Evolutionary conservation across 106 monocot species (phyloP).

Genomic region (Allium cepa): DNA sequence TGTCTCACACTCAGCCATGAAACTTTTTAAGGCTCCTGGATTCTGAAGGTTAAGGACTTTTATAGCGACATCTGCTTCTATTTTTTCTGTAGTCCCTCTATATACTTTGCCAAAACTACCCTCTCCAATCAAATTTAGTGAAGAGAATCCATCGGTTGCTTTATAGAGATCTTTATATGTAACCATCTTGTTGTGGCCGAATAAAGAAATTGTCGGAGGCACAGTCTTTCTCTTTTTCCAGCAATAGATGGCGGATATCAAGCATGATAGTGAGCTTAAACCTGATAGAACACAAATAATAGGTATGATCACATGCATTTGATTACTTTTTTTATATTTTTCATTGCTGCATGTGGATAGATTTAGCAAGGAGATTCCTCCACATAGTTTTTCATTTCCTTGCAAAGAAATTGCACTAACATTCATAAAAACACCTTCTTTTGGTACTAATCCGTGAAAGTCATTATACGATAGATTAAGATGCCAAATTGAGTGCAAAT

Average conservation of each 20-base stretch:
- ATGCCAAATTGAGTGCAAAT: neutral
- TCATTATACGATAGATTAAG: slow-evolving; percentile 9
- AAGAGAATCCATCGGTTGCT: slow-evolving; percentile 5
- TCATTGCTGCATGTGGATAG: neutral
- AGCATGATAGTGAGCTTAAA: neutral
- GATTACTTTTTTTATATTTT: neutral
- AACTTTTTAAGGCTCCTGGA: slow-evolving; percentile 32
- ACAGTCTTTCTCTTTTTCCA: neutral
- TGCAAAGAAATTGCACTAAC: slow-evolving; percentile 1
- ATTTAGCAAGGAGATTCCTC: neutral
- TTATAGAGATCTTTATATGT: slow-evolving; percentile 13
- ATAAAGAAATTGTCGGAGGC: neutral
- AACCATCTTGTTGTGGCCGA: neutral
- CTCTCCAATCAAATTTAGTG: slow-evolving; percentile 5
- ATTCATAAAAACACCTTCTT: slow-evolving; percentile 5
- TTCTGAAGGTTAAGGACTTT: slow-evolving; percentile 32
- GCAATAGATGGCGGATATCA: neutral
- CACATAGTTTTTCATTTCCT: slow-evolving; percentile 5
- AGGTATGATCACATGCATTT: neutral
- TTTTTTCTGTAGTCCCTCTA: slow-evolving; percentile 3
- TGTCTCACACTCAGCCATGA: slow-evolving; percentile 34
- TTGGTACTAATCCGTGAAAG: slow-evolving; percentile 1
- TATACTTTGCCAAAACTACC: slow-evolving; percentile 42
- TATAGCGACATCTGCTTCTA: slow-evolving; percentile 11
- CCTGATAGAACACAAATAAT: neutral